Percentiles rank a stretch among this genome's conserved stretches.
Conservation (phyloP, 768 basidiomycete species). For the Gyrodon lividus region DNA sequence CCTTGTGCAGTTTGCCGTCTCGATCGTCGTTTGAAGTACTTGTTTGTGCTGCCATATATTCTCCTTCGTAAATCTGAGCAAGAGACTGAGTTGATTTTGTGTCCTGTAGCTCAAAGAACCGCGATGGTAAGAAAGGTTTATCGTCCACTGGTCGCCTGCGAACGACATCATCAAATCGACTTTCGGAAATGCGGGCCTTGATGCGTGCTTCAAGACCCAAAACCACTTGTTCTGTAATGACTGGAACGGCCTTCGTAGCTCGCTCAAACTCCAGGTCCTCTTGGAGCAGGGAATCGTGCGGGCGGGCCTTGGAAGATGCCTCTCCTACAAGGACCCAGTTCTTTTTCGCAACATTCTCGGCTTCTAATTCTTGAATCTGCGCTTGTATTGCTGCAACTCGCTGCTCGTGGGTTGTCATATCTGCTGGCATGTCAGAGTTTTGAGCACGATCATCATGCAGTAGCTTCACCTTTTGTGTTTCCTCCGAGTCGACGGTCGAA, state of each 20-base stretch:
- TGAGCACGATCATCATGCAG: too few species aligned
- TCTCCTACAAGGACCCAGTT: constrained; percentile 95
- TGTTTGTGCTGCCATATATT: constrained; percentile 70
- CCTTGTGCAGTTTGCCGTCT: constrained; percentile 84
- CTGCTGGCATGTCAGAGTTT: background rate
- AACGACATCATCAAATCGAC: constrained; percentile 87
- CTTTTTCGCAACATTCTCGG: constrained; percentile 84
- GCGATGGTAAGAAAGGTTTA: constrained; percentile 88
- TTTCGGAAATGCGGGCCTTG: constrained; percentile 82
- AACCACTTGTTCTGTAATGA: constrained; percentile 87
- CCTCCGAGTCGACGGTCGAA: background rate
- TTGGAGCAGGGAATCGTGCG: constrained; percentile 88
- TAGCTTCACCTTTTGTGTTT: background rate
- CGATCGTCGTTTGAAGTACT: constrained; percentile 64
- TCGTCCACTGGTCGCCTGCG: constrained; percentile 77
- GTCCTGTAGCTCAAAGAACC: constrained; percentile 85
- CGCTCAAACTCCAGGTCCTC: constrained; percentile 96
- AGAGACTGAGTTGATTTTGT: constrained; percentile 85
- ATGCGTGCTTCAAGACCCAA: constrained; percentile 84
- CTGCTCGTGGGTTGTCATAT: constrained; percentile 54
- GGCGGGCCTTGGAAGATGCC: constrained; percentile 75
- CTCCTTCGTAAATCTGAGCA: constrained; percentile 95
- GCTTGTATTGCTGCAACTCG: constrained; percentile 70
- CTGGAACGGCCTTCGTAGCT: constrained; percentile 79
- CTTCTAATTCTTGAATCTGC: constrained; percentile 80